Evolutionary conservation across 208 protist genomes (phyloP), one percentile per base, ranked within the genome.

Genomic region (Leishmania braziliensis): DNA sequence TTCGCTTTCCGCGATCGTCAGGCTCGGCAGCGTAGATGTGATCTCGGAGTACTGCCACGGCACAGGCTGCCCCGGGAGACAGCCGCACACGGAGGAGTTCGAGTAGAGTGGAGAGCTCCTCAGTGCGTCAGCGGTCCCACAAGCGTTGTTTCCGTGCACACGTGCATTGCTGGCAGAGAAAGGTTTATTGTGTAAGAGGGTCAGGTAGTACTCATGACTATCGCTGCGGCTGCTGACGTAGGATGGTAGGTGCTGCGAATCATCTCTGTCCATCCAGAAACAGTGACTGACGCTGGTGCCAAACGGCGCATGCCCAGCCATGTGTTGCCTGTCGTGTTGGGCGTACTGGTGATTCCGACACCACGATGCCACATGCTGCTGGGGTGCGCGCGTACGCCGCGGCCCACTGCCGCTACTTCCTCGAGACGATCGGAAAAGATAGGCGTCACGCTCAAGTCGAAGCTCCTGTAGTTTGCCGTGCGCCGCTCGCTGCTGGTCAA

Each of bases 381-480:
- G 46, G n/a, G 12, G 23, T 33, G 8, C 50, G 26, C 43, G 10
- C 8, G 33, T 12, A 39, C 53, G 23, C 29, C 74, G 74, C 56
- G 10, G 36, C 74, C 23, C 36, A 51, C 48, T 5, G 39, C 48
- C 10, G 43, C 63, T 48, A 58, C 72, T 48, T 48, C 16, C 2
- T 74, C 48, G 46, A 2, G 14, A 58, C 9, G 39, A 39, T 9
- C 29, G 0, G 36, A n/a, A 18, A 65, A 39, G 56, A 63, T 26
- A 39, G 72, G 39, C 39, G 23, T 53, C 33, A 39, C 82, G 82
- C 74, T 82, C 77, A 36, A 73, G 63, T 0, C 78, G 77, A 1
- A 86, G 78, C 74, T 82, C 39, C 50, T 75, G 54, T 26, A 86
- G 77, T 26, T 86, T 86, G 18, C 50, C 36, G 12, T 80, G 74